Conservation (phyloP, 495 filamentous ascomycete species). For the Melanomma pulvis-pyrius region DNA sequence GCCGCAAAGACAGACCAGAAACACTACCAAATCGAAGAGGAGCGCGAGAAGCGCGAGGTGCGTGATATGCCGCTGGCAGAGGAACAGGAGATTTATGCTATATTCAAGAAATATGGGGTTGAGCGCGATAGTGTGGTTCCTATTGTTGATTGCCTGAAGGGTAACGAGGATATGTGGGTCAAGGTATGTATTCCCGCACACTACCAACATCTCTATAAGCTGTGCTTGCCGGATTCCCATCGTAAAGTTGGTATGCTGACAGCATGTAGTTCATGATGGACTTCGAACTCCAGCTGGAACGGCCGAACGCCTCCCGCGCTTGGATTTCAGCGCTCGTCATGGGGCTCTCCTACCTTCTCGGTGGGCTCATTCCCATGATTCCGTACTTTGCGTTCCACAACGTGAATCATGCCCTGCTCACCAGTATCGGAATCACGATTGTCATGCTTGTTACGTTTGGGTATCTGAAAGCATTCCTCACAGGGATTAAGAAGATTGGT, state of each 20-base stretch:
- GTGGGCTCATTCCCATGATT: slow-evolving; percentile 60
- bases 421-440: slow-evolving; percentile 55
- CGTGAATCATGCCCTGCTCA: slow-evolving; percentile 51
- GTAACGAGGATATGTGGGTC: slow-evolving; percentile 51
- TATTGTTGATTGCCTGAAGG: slow-evolving; percentile 48
- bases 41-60: slow-evolving; percentile 51
- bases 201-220: too few relatives aligned
- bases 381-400: slow-evolving; percentile 57
- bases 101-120: slow-evolving; percentile 51
- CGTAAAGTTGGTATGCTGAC: neutral
- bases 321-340: slow-evolving; percentile 56
- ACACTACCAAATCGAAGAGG: slow-evolving; percentile 53
- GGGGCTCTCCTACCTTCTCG: slow-evolving; percentile 58
- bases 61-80: slow-evolving; percentile 42
- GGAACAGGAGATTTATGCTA: slow-evolving; percentile 43
- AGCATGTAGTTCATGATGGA: slow-evolving; percentile 55
- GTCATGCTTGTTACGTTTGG: slow-evolving; percentile 59
- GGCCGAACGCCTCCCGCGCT: slow-evolving; percentile 48
- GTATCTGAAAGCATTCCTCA: slow-evolving; percentile 49
- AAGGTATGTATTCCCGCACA: neutral
- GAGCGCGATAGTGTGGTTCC: slow-evolving; percentile 38
- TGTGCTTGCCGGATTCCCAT: too few relatives aligned
- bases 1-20: slow-evolving; percentile 54
- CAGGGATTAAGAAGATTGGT: slow-evolving; percentile 22
- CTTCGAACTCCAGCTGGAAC: slow-evolving; percentile 54